phyloP scores from a whole-genome alignment of 768 basidiomycete genomes.

The Cystobasidium ongulense region DNA sequence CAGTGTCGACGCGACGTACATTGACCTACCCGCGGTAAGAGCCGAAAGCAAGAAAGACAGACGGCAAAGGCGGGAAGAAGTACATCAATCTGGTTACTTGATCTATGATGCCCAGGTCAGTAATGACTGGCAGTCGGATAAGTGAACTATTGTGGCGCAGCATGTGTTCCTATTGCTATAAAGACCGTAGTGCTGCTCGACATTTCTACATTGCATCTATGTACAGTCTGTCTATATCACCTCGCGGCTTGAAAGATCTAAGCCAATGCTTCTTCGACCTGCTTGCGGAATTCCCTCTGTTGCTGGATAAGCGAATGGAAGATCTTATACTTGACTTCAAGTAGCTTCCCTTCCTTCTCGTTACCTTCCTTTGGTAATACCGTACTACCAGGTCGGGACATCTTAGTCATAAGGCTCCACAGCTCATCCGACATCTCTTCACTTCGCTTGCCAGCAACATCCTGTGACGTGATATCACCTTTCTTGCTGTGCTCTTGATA shows the following conservation, averaged over 20 bases:
- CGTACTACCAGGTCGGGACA: conserved; percentile 75
- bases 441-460: conserved; percentile 45
- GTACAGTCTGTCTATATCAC: neutral
- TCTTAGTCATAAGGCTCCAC: conserved; percentile 93
- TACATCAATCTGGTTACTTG: too few species aligned
- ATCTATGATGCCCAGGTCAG: too few species aligned
- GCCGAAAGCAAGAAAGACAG: too few species aligned
- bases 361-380: conserved; percentile 57
- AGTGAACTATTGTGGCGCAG: too few species aligned
- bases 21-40: too few species aligned
- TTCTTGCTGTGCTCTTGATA: conserved; percentile 51
- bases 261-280: conserved; percentile 55
- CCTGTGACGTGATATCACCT: conserved; percentile 46
- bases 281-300: conserved; percentile 74
- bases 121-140: too few species aligned
- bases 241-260: neutral
- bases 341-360: conserved; percentile 59
- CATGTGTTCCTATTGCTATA: too few species aligned
- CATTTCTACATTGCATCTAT: neutral
- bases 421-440: conserved; percentile 57
- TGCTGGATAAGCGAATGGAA: conserved; percentile 80
- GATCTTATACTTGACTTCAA: conserved; percentile 88
- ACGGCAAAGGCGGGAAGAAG: too few species aligned
- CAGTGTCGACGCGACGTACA: neutral
- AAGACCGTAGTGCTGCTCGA: too few species aligned